Percentiles rank a stretch among this genome's conserved stretches.
phyloP scores from a whole-genome alignment of 2,329 filamentous ascomycete species.

The Trichoderma koningii region DNA sequence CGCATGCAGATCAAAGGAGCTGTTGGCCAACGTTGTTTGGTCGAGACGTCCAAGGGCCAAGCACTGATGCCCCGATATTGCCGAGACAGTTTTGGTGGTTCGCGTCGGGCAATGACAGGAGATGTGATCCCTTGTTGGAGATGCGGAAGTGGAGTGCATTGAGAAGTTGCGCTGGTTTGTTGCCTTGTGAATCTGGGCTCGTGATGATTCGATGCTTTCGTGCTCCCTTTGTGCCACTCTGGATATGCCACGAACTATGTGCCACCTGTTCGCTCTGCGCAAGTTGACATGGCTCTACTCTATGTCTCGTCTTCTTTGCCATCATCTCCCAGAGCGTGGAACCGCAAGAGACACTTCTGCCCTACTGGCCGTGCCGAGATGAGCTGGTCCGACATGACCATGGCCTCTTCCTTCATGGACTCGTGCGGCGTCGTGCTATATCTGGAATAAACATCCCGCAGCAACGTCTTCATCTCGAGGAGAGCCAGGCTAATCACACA shows the following conservation, averaged over 20 bases:
- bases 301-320: background rate
- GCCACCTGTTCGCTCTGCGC: no score
- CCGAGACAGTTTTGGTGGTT: background rate
- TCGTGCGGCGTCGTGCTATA: slow-evolving; percentile 58
- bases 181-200: no score
- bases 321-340: slow-evolving; percentile 40
- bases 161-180: no score
- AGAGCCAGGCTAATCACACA: slow-evolving; percentile 53
- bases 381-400: slow-evolving; percentile 68
- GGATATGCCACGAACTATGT: no score
- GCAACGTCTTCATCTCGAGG: slow-evolving; percentile 67
- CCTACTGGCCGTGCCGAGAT: slow-evolving; percentile 65
- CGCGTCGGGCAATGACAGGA: background rate
- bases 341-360: slow-evolving; percentile 59
- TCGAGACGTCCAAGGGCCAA: background rate
- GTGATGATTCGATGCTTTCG: no score
- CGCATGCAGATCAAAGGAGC: background rate
- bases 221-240: no score
- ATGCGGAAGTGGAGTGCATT: no score
- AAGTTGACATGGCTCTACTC: no score
- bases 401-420: slow-evolving; percentile 56
- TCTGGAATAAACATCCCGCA: slow-evolving; percentile 62
- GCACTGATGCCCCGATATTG: background rate
- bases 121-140: no score
- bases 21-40: no score